Percentiles rank a stretch among this genome's conserved stretches.
These are phyloP conservation scores for Colletotrichum lentis DNA, from an alignment of 2,329 filamentous ascomycete species.

Conservation along the genomic window DNA sequence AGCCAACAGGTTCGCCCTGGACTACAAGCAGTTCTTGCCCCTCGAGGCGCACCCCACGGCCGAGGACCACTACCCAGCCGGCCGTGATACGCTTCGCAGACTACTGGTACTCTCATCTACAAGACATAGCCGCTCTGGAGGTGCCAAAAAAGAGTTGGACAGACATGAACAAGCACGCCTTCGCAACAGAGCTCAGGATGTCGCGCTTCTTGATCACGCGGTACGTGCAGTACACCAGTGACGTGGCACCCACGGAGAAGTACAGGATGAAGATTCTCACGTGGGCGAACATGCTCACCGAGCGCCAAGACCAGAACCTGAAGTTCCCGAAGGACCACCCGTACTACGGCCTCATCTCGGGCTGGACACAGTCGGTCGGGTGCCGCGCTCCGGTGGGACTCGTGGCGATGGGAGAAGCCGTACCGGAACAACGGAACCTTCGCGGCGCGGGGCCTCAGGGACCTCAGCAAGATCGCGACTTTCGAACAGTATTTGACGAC, in stretches of 20 bases:
- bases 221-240: conserved; percentile 28
- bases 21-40: conserved; percentile 19
- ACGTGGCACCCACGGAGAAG: not conserved
- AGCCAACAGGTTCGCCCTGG: conserved; percentile 5
- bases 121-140: not conserved
- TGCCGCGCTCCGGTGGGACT: not conserved
- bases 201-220: conserved; percentile 33
- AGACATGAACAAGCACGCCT: conserved; percentile 22
- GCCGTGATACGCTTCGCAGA: conserved; percentile 20
- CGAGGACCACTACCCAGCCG: conserved; percentile 18
- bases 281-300: conserved; percentile 17
- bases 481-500: conserved; percentile 14
- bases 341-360: conserved; percentile 21
- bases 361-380: conserved; percentile 26
- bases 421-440: conserved; percentile 22
- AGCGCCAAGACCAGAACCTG: conserved; percentile 14
- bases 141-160: not conserved
- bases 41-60: conserved; percentile 15
- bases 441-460: conserved; percentile 8
- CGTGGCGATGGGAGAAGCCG: conserved; percentile 15
- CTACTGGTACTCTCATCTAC: conserved; percentile 8
- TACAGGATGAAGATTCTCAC: conserved; percentile 24
- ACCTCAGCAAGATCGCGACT: conserved; percentile 12
- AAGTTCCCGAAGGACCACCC: conserved; percentile 16
- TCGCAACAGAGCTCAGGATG: conserved; percentile 20